Evolutionary conservation across 176 grass and related monocot species (phyloP).

Genomic region (Eleusine indica): DNA sequence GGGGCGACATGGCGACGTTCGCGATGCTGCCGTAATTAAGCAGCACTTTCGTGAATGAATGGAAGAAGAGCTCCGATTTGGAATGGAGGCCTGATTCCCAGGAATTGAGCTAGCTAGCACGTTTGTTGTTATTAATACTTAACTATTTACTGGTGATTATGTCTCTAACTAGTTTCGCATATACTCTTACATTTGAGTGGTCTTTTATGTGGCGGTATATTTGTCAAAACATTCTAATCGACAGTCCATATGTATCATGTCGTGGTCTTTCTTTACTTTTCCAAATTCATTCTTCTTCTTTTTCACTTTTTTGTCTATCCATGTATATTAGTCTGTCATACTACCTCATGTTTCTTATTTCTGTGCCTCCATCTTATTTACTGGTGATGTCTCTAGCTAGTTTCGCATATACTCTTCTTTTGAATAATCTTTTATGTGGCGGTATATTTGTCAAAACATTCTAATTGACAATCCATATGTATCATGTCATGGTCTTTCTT

Average conservation of each 20-base stretch:
- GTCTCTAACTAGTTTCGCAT: slow-evolving; percentile 29
- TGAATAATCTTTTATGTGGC: background rate
- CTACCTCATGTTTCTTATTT: background rate
- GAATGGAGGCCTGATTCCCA: slow-evolving; percentile 48
- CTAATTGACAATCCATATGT: slow-evolving; percentile 29
- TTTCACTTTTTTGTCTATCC: background rate
- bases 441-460: slow-evolving; percentile 30
- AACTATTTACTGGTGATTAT: slow-evolving; percentile 6
- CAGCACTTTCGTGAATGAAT: background rate
- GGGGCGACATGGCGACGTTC: slow-evolving; percentile 57
- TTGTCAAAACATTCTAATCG: slow-evolving; percentile 34
- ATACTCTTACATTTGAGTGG: background rate
- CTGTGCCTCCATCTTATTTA: background rate
- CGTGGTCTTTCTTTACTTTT: slow-evolving; percentile 17
- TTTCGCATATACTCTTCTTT: background rate
- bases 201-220: background rate
- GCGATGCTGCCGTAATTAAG: slow-evolving; percentile 46
- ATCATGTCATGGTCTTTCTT: slow-evolving; percentile 24
- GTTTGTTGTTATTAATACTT: slow-evolving; percentile 3
- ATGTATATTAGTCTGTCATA: background rate
- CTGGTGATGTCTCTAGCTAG: background rate
- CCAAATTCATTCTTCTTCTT: slow-evolving; percentile 16
- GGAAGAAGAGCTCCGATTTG: background rate
- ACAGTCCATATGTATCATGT: slow-evolving; percentile 8
- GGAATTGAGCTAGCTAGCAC: slow-evolving; percentile 49